Percentiles rank a stretch among this genome's conserved stretches.
phyloP scores from a whole-genome alignment of 176 grass and related monocot species.

The Puccinellia tenuiflora region DNA sequence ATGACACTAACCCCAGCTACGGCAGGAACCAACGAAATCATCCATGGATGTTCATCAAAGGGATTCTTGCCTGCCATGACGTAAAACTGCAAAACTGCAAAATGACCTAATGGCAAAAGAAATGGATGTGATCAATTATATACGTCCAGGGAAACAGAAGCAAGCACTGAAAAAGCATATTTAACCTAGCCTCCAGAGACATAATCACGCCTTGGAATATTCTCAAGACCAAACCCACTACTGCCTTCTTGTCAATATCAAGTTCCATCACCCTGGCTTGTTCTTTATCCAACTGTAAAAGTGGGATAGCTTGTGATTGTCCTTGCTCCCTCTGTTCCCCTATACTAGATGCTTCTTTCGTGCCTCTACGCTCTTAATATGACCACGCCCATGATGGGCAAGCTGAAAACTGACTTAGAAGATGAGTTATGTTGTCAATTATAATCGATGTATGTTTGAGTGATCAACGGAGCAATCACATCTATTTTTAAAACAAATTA shows the following conservation, averaged over 20 bases:
- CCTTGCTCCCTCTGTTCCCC: too few relatives aligned
- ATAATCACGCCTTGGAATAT: slow-evolving; percentile 39
- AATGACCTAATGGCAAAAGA: neutral
- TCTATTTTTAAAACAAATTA: too few relatives aligned
- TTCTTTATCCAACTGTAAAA: slow-evolving; percentile 16
- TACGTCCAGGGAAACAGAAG: slow-evolving; percentile 3
- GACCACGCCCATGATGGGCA: too few relatives aligned
- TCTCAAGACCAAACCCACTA: slow-evolving; percentile 38
- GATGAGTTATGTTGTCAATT: too few relatives aligned
- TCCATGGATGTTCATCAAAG: neutral
- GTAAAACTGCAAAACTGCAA: neutral
- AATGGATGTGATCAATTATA: slow-evolving; percentile 4
- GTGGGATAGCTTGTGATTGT: too few relatives aligned
- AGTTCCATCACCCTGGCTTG: slow-evolving; percentile 14
- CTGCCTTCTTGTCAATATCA: neutral
- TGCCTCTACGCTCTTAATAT: too few relatives aligned
- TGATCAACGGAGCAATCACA: too few relatives aligned
- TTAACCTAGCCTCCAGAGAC: slow-evolving; percentile 14
- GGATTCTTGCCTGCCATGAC: slow-evolving; percentile 11
- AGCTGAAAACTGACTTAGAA: too few relatives aligned
- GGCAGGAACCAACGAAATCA: neutral
- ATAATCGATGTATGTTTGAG: too few relatives aligned
- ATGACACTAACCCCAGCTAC: neutral
- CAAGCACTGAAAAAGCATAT: slow-evolving; percentile 19
- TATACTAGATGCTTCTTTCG: too few relatives aligned